Evolutionary conservation across 139 green algal species (phyloP).

Genomic region (Volvox africanus): DNA sequence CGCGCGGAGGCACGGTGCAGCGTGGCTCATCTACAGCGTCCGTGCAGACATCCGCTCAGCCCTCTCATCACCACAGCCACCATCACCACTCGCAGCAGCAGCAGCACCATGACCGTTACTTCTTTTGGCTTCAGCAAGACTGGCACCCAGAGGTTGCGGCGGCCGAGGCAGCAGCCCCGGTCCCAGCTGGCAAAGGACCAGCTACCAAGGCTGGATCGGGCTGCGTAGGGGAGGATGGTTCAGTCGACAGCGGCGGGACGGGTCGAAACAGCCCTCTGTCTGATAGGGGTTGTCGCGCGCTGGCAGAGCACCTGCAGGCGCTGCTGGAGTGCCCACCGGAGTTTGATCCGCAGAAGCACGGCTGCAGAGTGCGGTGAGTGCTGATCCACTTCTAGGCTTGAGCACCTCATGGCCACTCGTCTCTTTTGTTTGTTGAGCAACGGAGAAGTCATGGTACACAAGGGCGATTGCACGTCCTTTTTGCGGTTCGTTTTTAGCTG

Average conservation of each 20-base stretch:
- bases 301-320: constrained; percentile 33
- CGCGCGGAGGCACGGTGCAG: no score
- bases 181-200: not conserved
- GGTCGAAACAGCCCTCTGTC: not conserved
- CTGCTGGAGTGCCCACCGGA: constrained; percentile 39
- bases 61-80: not conserved
- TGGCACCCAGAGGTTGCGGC: not conserved
- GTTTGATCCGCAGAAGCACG: constrained; percentile 29
- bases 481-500: no score
- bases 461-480: no score
- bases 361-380: constrained; percentile 20
- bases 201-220: not conserved
- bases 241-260: not conserved
- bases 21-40: no score
- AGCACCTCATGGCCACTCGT: no score
- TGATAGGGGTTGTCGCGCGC: not conserved
- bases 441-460: no score
- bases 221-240: not conserved
- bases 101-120: constrained; percentile 1
- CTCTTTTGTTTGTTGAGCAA: no score
- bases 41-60: no score
- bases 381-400: no score
- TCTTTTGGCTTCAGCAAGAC: constrained; percentile 45
- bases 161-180: not conserved
- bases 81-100: not conserved